Evolutionary conservation across 495 filamentous ascomycete genomes (phyloP).

Genomic region (Rhizodiscina lignyota): DNA sequence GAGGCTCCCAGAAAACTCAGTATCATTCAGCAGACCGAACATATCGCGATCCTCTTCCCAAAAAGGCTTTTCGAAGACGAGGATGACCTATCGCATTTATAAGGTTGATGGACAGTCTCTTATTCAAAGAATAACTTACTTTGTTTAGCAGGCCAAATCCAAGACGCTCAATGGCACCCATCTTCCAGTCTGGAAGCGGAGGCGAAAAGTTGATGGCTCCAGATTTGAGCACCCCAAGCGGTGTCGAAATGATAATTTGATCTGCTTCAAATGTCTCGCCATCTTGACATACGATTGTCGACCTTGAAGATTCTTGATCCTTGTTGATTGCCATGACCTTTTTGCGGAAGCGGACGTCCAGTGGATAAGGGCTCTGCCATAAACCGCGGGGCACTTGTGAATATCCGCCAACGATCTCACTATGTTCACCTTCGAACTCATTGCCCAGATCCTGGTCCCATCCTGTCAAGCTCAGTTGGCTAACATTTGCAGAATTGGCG

Average conservation of each 20-base stretch:
- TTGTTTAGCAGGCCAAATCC: conserved; percentile 95
- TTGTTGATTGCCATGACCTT: conserved; percentile 53
- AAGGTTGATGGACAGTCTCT: too few species aligned
- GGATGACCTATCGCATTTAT: conserved; percentile 38
- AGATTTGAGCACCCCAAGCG: conserved; percentile 78
- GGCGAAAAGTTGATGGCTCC: conserved; percentile 61
- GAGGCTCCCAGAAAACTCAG: conserved; percentile 33
- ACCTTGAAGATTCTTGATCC: conserved; percentile 42
- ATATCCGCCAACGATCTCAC: conserved; percentile 84
- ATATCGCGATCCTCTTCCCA: conserved; percentile 90
- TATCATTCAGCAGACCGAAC: conserved; percentile 75
- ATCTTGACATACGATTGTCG: conserved; percentile 60
- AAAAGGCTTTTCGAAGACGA: conserved; percentile 80
- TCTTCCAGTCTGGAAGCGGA: conserved; percentile 72
- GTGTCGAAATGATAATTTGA: conserved; percentile 71
- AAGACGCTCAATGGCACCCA: conserved; percentile 62
- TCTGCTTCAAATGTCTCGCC: conserved; percentile 67
- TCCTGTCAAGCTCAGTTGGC: conserved; percentile 70
- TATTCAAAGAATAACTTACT: conserved; percentile 15
- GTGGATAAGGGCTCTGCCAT: conserved; percentile 50
- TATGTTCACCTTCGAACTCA: conserved; percentile 89
- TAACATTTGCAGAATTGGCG: conserved; percentile 78
- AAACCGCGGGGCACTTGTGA: conserved; percentile 76
- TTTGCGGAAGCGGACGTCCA: conserved; percentile 64
- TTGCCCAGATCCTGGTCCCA: conserved; percentile 98